Percentiles rank a stretch among this genome's conserved stretches.
Evolutionary conservation across 306 rosid genomes (phyloP).

Genomic region (Quillaja saponaria): DNA sequence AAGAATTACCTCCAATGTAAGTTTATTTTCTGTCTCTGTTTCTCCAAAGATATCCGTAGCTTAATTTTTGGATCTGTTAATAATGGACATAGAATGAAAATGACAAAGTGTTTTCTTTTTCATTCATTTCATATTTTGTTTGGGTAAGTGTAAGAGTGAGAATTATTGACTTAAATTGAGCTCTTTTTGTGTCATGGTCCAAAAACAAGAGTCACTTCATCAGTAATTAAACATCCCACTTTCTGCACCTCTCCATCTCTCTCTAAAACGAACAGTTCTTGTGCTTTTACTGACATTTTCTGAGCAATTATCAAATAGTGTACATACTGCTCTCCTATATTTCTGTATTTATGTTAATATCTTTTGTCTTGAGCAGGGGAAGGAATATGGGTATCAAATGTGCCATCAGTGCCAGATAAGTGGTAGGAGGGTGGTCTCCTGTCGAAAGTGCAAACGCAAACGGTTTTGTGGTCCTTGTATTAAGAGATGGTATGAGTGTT

Average conservation of each 20-base stretch:
- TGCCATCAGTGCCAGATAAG: constrained; percentile 29
- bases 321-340: background rate
- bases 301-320: too few relatives aligned
- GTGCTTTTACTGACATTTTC: too few relatives aligned
- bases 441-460: constrained; percentile 6
- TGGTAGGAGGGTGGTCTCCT: constrained; percentile 15
- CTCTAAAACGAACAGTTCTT: too few relatives aligned
- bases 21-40: background rate
- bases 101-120: too few relatives aligned
- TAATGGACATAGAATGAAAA: background rate
- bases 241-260: too few relatives aligned
- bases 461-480: constrained; percentile 25
- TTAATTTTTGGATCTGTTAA: background rate
- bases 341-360: background rate
- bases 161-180: background rate
- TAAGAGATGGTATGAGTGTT: constrained; percentile 25
- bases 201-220: too few relatives aligned
- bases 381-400: background rate
- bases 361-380: background rate
- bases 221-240: too few relatives aligned
- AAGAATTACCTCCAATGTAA: background rate
- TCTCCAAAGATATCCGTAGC: too few relatives aligned
- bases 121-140: too few relatives aligned
- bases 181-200: too few relatives aligned
- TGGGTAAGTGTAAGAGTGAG: too few relatives aligned